phyloP scores from a whole-genome alignment of 495 filamentous ascomycete species.

The Aspergillus mulundensis region DNA sequence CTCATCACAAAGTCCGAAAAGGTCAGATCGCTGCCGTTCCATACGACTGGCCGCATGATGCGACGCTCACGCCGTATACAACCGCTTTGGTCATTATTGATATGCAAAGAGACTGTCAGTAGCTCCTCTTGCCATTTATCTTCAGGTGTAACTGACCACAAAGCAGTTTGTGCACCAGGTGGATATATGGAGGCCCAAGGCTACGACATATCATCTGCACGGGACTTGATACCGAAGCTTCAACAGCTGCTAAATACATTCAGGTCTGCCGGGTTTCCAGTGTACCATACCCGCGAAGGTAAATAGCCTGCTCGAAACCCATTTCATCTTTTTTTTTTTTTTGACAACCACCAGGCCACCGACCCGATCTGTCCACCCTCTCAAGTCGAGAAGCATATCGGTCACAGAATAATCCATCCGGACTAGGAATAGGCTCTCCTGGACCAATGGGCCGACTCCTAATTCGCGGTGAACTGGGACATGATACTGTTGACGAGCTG shows the following conservation, averaged over 20 bases:
- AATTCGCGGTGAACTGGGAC: conserved; percentile 60
- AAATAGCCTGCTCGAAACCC: conserved; percentile 1
- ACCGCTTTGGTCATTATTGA: conserved; percentile 68
- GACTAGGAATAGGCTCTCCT: conserved; percentile 55
- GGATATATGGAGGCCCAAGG: conserved; percentile 60
- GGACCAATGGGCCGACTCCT: conserved; percentile 62
- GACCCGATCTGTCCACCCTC: conserved; percentile 56
- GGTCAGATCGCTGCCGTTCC: conserved; percentile 48
- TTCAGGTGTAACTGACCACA: background rate
- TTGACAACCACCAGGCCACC: conserved; percentile 50
- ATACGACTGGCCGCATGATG: conserved; percentile 63
- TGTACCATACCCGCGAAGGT: conserved; percentile 66
- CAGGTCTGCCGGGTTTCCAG: conserved; percentile 52
- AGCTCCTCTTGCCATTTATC: background rate
- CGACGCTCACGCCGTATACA: conserved; percentile 49
- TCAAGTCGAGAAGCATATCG: conserved; percentile 53
- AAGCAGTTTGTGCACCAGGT: conserved; percentile 51
- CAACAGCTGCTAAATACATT: conserved; percentile 54
- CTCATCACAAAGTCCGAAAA: conserved; percentile 44
- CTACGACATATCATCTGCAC: conserved; percentile 51
- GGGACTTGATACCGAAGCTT: conserved; percentile 52
- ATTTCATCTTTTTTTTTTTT: background rate
- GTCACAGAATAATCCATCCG: conserved; percentile 49
- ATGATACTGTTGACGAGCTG: conserved; percentile 59
- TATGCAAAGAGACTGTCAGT: conserved; percentile 68